phyloP scores from a whole-genome alignment of 306 rosid genomes.

The Datisca glomerata region DNA sequence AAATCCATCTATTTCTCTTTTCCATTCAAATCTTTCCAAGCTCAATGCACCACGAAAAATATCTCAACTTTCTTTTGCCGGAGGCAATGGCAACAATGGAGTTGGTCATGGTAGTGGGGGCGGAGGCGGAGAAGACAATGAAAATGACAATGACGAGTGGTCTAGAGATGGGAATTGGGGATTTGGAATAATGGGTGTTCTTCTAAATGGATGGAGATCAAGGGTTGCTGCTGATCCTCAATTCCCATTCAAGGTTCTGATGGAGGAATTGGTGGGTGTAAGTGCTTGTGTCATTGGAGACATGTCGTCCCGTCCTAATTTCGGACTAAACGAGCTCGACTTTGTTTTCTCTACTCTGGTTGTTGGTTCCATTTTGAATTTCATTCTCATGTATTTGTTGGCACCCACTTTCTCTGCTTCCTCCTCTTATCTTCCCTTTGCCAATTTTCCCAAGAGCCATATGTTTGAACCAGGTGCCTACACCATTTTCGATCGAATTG shows the following conservation, averaged over 20 bases:
- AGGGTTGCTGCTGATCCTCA: constrained; percentile 98
- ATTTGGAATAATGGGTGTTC: constrained; percentile 47
- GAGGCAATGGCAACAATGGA: constrained; percentile 28
- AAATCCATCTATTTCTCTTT: constrained; percentile 21
- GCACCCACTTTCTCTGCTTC: constrained; percentile 62
- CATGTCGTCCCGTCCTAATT: constrained; percentile 94
- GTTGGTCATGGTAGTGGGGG: constrained; percentile 17
- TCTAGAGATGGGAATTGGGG: constrained; percentile 18
- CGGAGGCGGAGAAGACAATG: constrained; percentile 2
- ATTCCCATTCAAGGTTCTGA: constrained; percentile 92
- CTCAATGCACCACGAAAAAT: constrained; percentile 13
- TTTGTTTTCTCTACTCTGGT: constrained; percentile 94
- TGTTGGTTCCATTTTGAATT: constrained; percentile 81
- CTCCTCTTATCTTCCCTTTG: constrained; percentile 46
- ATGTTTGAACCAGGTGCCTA: constrained; percentile 86
- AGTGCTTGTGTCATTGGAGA: constrained; percentile 79
- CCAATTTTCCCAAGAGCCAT: constrained; percentile 73
- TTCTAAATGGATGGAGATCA: constrained; percentile 84
- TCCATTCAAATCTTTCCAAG: constrained; percentile 12
- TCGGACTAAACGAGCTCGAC: constrained; percentile 92
- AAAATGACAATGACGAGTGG: constrained; percentile 6
- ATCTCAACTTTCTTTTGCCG: constrained; percentile 33
- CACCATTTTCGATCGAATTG: constrained; percentile 35
- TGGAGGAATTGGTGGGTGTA: constrained; percentile 91
- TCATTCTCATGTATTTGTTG: constrained; percentile 80